Evolutionary conservation across 192 early-diverging fungal genomes (phyloP), one percentile per base, ranked within the genome.

Genomic region (Coemansia sp.): DNA sequence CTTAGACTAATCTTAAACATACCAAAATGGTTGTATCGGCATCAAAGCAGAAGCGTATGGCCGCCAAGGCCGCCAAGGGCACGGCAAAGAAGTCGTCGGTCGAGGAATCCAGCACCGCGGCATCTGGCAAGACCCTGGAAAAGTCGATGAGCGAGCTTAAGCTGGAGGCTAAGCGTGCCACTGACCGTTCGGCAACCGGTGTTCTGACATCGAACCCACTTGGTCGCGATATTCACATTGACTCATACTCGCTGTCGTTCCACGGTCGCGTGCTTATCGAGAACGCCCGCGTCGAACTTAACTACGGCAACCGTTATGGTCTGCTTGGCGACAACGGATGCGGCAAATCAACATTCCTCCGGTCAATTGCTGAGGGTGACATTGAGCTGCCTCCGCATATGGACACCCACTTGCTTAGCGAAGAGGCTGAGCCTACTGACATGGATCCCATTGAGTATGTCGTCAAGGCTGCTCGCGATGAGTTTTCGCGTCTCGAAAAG

Each of bases 301-400:
- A 99, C 86, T 97, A 90, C 80, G 97, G 97, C 64, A 89, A 95
- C 77, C 85, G 97, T 57, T 96, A 96, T 66, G 97, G 94, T 69
- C 84, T 99, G 51, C 83, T 99, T 53, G 95, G 94, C 37, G 81
- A 89, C 53, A 98, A 99, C 82, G 97, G 97, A 15, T 89, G 87
- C 59, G 97, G 97, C 52, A 94, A 96, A 76, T 93, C 92, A 12
- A 98, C 97, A 30, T 96, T 99, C 75, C 79, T 99, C 55, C 84
- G 89, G 56, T 91, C 90, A 40, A 85, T 99, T 75, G 92, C 93
- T 57, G 89, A 86, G 45, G 86, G 94, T 68, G 97, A 99, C 61
- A 90, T 91, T 44, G 89, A 90, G 38, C 93, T 99, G 67, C 97
- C 97, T 15, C 89, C 90, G 14, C 93, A 95, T 62, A 98, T 99